Conservation (phyloP, 306 rosid species). For the Ammopiptanthus mongolicus region DNA sequence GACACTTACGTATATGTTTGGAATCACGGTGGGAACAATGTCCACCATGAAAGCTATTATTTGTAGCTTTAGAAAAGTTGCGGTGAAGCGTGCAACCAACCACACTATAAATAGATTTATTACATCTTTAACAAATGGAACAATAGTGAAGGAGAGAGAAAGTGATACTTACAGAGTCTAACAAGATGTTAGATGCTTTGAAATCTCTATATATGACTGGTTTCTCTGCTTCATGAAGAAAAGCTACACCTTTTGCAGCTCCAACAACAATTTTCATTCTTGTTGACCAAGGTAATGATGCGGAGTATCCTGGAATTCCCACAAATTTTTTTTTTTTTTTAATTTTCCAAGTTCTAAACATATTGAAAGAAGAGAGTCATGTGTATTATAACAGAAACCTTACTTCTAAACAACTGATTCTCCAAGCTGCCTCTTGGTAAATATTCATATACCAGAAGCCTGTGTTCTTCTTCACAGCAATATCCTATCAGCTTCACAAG, state of each 20-base stretch:
- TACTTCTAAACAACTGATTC: slow-evolving; percentile 88
- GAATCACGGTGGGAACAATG: too few species aligned
- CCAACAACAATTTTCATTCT: slow-evolving; percentile 93
- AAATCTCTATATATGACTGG: slow-evolving; percentile 88
- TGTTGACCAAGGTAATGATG: slow-evolving; percentile 72
- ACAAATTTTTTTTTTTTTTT: too few species aligned
- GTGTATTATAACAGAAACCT: background rate
- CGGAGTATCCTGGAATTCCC: slow-evolving; percentile 55
- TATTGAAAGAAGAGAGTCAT: background rate
- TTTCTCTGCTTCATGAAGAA: slow-evolving; percentile 79
- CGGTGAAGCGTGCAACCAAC: too few species aligned
- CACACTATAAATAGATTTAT: too few species aligned
- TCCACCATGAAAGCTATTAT: too few species aligned
- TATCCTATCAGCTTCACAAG: slow-evolving; percentile 90
- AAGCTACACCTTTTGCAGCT: slow-evolving; percentile 86
- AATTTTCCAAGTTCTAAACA: background rate
- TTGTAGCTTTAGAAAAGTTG: too few species aligned
- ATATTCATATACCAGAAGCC: slow-evolving; percentile 72
- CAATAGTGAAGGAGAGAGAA: background rate
- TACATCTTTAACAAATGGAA: background rate
- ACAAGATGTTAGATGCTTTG: slow-evolving; percentile 82
- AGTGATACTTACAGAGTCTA: slow-evolving; percentile 57
- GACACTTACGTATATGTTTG: too few species aligned
- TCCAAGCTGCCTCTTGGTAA: slow-evolving; percentile 97
- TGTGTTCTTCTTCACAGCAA: slow-evolving; percentile 85